Percentiles rank a stretch among this genome's conserved stretches.
Evolutionary conservation across 495 filamentous ascomycete genomes (phyloP).

Genomic region (Podospora bellae-mahoneyi): DNA sequence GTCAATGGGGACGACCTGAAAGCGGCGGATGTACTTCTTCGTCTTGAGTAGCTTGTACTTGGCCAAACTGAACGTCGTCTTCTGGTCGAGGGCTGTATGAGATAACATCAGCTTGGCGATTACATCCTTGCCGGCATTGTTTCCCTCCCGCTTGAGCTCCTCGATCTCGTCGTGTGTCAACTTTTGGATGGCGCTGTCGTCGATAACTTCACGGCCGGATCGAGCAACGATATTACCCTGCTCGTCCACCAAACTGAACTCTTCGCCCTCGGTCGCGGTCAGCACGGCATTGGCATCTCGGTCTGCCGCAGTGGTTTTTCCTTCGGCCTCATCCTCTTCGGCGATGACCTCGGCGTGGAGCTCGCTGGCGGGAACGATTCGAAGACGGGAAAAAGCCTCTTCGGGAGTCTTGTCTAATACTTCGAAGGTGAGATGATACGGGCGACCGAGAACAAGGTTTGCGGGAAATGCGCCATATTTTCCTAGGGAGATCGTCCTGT

Average conservation of each 20-base stretch:
- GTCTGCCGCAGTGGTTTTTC: conserved; percentile 32
- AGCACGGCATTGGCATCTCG: conserved; percentile 36
- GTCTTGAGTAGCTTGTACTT: conserved; percentile 94
- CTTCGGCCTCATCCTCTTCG: conserved; percentile 43
- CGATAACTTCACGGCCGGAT: conserved; percentile 73
- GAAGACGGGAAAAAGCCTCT: conserved; percentile 57
- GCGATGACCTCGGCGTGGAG: conserved; percentile 75
- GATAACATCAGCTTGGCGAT: conserved; percentile 81
- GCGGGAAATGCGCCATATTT: conserved; percentile 87
- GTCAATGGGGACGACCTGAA: conserved; percentile 79
- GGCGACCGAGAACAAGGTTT: conserved; percentile 81
- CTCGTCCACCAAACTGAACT: conserved; percentile 45
- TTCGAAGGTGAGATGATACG: conserved; percentile 88
- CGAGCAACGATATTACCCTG: conserved; percentile 62
- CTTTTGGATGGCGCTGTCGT: conserved; percentile 76
- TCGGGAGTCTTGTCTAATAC: conserved; percentile 64
- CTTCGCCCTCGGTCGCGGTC: conserved; percentile 30
- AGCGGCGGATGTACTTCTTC: conserved; percentile 85
- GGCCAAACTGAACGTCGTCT: conserved; percentile 86
- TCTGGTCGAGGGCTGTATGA: conserved; percentile 84
- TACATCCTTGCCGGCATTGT: conserved; percentile 77
- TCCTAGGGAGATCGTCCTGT: conserved; percentile 74
- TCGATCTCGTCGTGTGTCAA: conserved; percentile 87
- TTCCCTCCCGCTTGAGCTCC: conserved; percentile 74
- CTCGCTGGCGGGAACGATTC: conserved; percentile 76